Evolutionary conservation across 2,329 filamentous ascomycete species (phyloP).

Genomic region (Lojkania enalia): DNA sequence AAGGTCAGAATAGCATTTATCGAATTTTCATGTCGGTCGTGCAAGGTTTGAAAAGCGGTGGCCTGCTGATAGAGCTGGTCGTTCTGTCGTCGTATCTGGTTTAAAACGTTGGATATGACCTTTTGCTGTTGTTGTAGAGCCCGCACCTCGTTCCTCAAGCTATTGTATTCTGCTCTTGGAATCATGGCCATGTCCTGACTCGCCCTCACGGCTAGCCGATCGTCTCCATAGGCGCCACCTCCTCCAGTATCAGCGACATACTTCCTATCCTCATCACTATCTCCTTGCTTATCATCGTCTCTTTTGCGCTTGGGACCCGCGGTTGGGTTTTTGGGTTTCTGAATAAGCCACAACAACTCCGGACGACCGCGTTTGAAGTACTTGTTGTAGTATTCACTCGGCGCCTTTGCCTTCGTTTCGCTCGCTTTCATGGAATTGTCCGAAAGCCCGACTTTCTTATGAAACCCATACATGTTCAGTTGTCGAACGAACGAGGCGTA

Average conservation of each 20-base stretch:
- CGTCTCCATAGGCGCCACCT: conserved; percentile 44
- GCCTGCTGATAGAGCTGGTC: conserved; percentile 87
- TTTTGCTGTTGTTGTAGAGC: conserved; percentile 84
- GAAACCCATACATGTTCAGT: conserved; percentile 62
- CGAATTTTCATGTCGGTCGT: conserved; percentile 96
- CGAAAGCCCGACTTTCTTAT: conserved; percentile 68
- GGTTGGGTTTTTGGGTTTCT: conserved; percentile 81
- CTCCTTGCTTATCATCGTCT: conserved; percentile 65
- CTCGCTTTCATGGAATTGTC: conserved; percentile 98
- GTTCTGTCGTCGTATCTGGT: conserved; percentile 80
- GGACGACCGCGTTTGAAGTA: conserved; percentile 94
- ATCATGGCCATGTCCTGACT: conserved; percentile 55
- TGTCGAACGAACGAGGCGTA: conserved; percentile 77
- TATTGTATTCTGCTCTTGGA: conserved; percentile 72
- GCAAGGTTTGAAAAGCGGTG: conserved; percentile 83
- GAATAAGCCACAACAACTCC: conserved; percentile 92
- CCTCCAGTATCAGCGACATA: conserved; percentile 50
- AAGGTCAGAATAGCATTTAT: conserved; percentile 99
- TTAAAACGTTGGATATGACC: conserved; percentile 81
- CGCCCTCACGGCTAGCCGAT: conserved; percentile 39
- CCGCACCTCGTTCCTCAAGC: conserved; percentile 77
- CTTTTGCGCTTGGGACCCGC: conserved; percentile 52
- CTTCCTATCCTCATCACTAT: conserved; percentile 68
- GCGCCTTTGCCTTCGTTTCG: conserved; percentile 95
- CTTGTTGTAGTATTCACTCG: conserved; percentile 96